These are phyloP conservation scores for Prunus mongolica DNA, from an alignment of 306 rosid genomes.

Conservation along the genomic window DNA sequence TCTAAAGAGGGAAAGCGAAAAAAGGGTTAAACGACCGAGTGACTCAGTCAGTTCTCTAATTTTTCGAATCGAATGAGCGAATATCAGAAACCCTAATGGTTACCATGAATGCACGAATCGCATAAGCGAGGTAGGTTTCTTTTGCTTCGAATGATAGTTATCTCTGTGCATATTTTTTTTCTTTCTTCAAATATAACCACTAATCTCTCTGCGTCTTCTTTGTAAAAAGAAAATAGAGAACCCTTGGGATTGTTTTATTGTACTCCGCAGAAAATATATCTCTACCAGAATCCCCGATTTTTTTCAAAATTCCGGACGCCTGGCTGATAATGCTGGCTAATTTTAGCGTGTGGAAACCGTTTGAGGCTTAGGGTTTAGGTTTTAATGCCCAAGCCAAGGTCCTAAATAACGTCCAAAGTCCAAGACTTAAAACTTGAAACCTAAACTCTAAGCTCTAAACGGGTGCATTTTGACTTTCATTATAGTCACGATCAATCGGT, in stretches of 20 bases:
- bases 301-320: background rate
- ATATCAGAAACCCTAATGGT: slow-evolving; percentile 3
- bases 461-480: background rate
- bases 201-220: background rate
- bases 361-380: background rate
- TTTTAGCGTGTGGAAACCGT: background rate
- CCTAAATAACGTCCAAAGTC: background rate
- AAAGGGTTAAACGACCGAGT: background rate
- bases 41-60: background rate
- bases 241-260: background rate
- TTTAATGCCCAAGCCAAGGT: background rate
- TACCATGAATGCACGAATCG: background rate
- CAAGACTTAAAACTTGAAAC: background rate
- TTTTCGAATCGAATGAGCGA: background rate
- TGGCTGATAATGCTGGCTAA: too few relatives aligned
- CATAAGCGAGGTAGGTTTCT: background rate
- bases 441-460: background rate
- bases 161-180: background rate
- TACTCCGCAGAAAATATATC: background rate
- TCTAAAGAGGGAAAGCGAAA: background rate
- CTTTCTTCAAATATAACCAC: background rate
- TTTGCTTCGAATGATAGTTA: background rate
- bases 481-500: background rate
- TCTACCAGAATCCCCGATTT: background rate
- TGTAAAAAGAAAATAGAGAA: background rate